These are phyloP conservation scores for Chytriomyces sp. DNA, from an alignment of 192 early-diverging fungal genomes.

Conservation along the genomic window DNA sequence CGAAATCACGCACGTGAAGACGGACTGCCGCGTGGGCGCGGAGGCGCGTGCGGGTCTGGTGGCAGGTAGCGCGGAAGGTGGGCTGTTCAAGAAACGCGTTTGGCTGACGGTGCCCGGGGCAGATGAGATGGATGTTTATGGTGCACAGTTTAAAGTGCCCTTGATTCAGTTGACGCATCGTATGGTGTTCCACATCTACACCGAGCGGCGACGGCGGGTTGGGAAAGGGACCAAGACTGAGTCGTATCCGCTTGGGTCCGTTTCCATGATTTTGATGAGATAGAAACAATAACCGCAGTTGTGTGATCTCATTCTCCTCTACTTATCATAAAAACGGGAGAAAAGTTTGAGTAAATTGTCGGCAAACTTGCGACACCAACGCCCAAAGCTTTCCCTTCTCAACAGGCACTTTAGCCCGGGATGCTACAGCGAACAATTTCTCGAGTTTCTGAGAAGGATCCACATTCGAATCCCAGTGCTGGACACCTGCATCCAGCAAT, in stretches of 20 bases:
- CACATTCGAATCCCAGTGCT: not conserved
- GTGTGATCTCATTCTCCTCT: not conserved
- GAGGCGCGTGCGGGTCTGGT: not conserved
- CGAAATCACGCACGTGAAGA: conserved; percentile 1
- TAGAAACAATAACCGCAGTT: not conserved
- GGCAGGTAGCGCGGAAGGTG: not conserved
- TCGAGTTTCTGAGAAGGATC: not conserved
- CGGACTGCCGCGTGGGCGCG: not conserved
- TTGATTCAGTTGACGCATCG: not conserved
- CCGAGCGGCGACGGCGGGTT: not conserved
- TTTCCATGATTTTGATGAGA: not conserved
- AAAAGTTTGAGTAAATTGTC: too few species aligned
- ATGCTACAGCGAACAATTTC: not conserved
- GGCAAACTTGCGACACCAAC: not conserved
- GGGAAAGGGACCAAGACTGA: not conserved
- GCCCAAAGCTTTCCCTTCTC: not conserved
- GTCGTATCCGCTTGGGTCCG: not conserved
- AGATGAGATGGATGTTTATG: conserved; percentile 5
- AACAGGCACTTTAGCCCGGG: not conserved
- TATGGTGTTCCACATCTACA: not conserved
- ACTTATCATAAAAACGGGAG: not conserved
- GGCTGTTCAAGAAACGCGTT: conserved; percentile 20
- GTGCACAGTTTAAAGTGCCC: not conserved
- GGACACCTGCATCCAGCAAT: not conserved
- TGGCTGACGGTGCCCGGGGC: conserved; percentile 15